Evolutionary conservation across 257 asterid genomes (phyloP).

Genomic region (Solanum phureja): DNA sequence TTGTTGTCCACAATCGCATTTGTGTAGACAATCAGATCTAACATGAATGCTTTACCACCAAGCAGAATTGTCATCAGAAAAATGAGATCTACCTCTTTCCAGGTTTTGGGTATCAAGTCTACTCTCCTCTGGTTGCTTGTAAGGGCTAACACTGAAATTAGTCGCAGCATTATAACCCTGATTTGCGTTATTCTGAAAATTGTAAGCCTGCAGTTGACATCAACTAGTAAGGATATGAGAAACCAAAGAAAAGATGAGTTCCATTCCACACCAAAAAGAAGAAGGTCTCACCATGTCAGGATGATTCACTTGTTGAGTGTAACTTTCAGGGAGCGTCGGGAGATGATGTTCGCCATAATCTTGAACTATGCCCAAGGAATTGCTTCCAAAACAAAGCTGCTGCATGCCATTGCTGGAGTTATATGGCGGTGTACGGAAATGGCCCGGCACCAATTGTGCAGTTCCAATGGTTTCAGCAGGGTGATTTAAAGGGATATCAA

Average conservation of each 20-base stretch:
- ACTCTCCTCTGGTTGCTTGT: conserved; percentile 7
- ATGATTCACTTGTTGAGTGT: conserved; percentile 1
- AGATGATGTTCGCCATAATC: conserved; percentile 9
- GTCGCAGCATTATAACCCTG: conserved; percentile 9
- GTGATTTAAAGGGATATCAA: conserved; percentile 31
- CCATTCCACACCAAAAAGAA: neutral
- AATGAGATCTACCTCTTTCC: conserved; percentile 23
- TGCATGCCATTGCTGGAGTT: conserved; percentile 1
- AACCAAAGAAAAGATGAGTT: neutral
- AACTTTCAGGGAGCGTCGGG: conserved; percentile 10
- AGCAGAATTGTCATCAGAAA: conserved; percentile 37
- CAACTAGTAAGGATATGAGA: neutral
- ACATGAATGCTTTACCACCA: conserved; percentile 22
- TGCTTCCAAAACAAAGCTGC: conserved; percentile 5
- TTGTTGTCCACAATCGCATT: conserved; percentile 16
- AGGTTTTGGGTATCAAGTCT: conserved; percentile 1
- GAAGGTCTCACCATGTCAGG: conserved; percentile 25
- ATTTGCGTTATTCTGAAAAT: neutral
- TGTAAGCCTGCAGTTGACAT: conserved; percentile 17
- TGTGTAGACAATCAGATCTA: conserved; percentile 23
- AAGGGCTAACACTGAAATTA: conserved; percentile 1
- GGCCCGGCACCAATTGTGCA: conserved; percentile 6
- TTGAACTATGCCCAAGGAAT: conserved; percentile 6
- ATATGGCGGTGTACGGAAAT: conserved; percentile 7
- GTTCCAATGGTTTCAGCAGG: conserved; percentile 8